These are phyloP conservation scores for Nicotiana tabacum DNA, from an alignment of 257 asterid genomes.

Conservation along the genomic window DNA sequence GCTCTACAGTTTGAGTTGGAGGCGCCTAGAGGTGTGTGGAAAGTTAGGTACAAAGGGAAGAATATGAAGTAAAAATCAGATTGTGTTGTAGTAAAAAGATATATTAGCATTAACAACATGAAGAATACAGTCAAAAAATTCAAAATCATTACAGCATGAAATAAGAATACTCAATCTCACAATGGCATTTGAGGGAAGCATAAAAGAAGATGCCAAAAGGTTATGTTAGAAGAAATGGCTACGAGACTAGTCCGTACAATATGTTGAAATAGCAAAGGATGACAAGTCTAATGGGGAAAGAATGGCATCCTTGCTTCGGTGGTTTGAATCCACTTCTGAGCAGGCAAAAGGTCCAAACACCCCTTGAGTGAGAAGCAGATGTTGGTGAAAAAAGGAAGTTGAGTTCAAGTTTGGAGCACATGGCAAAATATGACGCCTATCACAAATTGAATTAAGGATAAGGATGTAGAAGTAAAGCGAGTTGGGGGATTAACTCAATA, in stretches of 20 bases:
- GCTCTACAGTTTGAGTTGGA: background rate
- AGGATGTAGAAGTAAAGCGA: background rate
- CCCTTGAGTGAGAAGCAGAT: too few species aligned
- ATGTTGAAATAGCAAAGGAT: too few species aligned
- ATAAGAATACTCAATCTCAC: background rate
- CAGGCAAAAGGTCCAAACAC: too few species aligned
- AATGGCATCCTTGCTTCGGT: too few species aligned
- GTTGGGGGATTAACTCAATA: background rate
- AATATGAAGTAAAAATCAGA: background rate
- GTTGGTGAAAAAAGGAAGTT: too few species aligned
- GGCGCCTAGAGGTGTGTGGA: background rate
- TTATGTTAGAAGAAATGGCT: too few species aligned
- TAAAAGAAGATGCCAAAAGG: too few species aligned
- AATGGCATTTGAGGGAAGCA: background rate
- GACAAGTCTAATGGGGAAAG: too few species aligned
- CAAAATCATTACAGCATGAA: background rate
- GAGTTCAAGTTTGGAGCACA: too few species aligned
- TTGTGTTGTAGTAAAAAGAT: background rate
- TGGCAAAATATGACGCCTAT: background rate
- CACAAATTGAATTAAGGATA: background rate
- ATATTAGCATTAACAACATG: background rate
- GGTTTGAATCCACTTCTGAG: too few species aligned
- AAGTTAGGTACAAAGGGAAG: background rate
- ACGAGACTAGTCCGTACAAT: too few species aligned
- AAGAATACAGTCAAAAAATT: too few species aligned